Conservation (phyloP, 2,329 filamentous ascomycete species). For the Graphilbum fragrans region DNA sequence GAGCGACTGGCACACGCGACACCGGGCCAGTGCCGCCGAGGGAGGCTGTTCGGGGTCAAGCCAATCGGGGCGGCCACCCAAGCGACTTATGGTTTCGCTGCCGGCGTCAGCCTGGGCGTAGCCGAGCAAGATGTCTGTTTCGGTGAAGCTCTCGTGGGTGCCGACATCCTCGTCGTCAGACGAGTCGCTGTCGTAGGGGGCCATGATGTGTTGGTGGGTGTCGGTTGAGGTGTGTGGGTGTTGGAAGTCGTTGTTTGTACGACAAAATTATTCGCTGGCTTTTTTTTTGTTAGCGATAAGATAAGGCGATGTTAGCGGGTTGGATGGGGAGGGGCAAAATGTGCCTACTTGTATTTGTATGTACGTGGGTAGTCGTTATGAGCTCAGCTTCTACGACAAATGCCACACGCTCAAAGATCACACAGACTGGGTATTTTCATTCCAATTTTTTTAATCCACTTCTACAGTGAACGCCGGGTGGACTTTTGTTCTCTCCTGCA, state of each 20-base stretch:
- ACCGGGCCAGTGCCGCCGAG: constrained; percentile 66
- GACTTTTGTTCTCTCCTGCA: background rate
- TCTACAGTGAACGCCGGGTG: constrained; percentile 22
- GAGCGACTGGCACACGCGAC: constrained; percentile 72
- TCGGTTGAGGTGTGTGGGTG: background rate
- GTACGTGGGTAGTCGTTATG: no score
- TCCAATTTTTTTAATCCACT: constrained; percentile 2
- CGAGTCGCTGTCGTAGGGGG: constrained; percentile 77
- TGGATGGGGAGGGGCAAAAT: no score
- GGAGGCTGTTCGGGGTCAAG: constrained; percentile 59
- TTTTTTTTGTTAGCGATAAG: constrained; percentile 3
- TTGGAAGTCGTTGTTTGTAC: no score
- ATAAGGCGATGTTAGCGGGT: no score
- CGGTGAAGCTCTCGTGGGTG: constrained; percentile 36
- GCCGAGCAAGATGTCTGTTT: constrained; percentile 81
- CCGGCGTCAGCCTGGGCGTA: constrained; percentile 63
- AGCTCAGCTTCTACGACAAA: no score
- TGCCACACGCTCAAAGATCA: no score
- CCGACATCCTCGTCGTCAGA: constrained; percentile 53
- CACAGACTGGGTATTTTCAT: no score
- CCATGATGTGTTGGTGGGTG: constrained; percentile 33
- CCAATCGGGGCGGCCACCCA: constrained; percentile 84
- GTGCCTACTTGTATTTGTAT: no score
- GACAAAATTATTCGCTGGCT: background rate
- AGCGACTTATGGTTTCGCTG: constrained; percentile 73